Percentiles rank a stretch among this genome's conserved stretches.
Conservation (phyloP, 179 eudicot species). For the Camellia oleifera region DNA sequence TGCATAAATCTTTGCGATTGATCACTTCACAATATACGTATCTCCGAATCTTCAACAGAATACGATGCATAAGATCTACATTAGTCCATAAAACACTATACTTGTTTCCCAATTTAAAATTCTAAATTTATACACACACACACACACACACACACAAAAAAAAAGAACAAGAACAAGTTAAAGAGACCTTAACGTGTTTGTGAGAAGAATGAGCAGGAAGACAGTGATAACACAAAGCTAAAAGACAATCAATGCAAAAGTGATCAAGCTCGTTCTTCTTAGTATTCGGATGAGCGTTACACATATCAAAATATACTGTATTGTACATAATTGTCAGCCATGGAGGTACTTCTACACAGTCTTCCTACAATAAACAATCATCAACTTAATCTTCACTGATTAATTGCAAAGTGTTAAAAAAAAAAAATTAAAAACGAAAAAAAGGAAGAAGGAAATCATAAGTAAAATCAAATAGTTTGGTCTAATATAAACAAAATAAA, state of each 20-base stretch:
- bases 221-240: slow-evolving; percentile 8
- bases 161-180: neutral
- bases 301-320: neutral
- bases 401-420: neutral
- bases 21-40: slow-evolving; percentile 18
- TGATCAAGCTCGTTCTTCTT: slow-evolving; percentile 16
- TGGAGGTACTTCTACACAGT: slow-evolving; percentile 4
- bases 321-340: slow-evolving; percentile 8
- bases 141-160: no score
- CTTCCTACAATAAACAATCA: neutral
- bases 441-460: neutral
- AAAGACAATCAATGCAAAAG: slow-evolving; percentile 11
- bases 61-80: neutral
- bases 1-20: slow-evolving; percentile 7
- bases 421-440: no score
- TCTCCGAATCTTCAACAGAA: slow-evolving; percentile 12
- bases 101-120: no score
- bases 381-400: neutral
- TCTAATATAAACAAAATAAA: neutral
- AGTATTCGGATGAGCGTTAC: slow-evolving; percentile 1
- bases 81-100: no score
- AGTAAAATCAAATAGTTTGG: neutral
- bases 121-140: no score
- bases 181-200: slow-evolving; percentile 8
- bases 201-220: slow-evolving; percentile 7